These are phyloP conservation scores for Leptographium procerum DNA, from an alignment of 2,329 filamentous ascomycete genomes.

Conservation along the genomic window DNA sequence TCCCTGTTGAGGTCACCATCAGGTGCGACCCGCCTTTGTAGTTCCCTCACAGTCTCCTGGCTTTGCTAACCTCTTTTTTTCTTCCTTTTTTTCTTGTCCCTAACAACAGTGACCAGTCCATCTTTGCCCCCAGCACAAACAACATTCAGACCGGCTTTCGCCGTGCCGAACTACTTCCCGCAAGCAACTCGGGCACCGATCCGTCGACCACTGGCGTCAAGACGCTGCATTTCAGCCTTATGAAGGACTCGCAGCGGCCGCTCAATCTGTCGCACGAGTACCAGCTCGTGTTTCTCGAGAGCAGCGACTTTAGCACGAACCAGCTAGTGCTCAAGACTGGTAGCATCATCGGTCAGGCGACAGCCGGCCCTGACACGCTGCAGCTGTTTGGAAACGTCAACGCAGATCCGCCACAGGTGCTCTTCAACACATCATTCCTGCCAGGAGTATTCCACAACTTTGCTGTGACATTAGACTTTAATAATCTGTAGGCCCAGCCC, in stretches of 20 bases:
- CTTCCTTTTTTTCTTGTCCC: slow-evolving; percentile 1
- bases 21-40: slow-evolving; percentile 16
- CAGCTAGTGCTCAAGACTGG: slow-evolving; percentile 46
- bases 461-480: slow-evolving; percentile 45
- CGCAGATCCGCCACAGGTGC: slow-evolving; percentile 29
- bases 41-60: neutral
- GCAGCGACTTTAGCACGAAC: slow-evolving; percentile 34
- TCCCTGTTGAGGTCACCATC: slow-evolving; percentile 43
- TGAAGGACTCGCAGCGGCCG: slow-evolving; percentile 36
- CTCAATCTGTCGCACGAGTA: slow-evolving; percentile 53
- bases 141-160: slow-evolving; percentile 48
- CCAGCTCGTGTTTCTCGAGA: slow-evolving; percentile 40
- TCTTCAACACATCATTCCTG: slow-evolving; percentile 42
- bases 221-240: slow-evolving; percentile 50
- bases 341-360: slow-evolving; percentile 30
- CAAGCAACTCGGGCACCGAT: slow-evolving; percentile 38
- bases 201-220: slow-evolving; percentile 42
- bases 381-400: slow-evolving; percentile 37
- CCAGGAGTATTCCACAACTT: slow-evolving; percentile 48
- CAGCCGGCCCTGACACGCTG: slow-evolving; percentile 27
- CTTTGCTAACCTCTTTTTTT: neutral
- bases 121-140: slow-evolving; percentile 39
- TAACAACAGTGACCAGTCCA: slow-evolving; percentile 34
- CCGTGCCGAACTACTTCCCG: slow-evolving; percentile 43
- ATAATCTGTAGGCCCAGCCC: slow-evolving; percentile 32